These are phyloP conservation scores for Mycena capillaripes DNA, from an alignment of 768 basidiomycete species.

Conservation along the genomic window DNA sequence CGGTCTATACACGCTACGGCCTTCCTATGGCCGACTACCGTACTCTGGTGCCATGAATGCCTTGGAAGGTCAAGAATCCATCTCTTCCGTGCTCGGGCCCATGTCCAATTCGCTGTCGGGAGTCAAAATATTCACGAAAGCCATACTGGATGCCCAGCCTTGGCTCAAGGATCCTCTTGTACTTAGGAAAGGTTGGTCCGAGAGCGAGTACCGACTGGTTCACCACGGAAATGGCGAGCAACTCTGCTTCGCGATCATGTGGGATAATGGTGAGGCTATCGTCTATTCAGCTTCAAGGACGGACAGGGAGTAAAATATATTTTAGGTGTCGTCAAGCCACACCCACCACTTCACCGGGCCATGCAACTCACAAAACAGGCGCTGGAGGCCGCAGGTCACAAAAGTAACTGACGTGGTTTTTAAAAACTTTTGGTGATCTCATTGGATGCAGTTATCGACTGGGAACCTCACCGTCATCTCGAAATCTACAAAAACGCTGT, in stretches of 20 bases:
- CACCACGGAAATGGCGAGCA: constrained; percentile 60
- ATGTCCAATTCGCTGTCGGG: constrained; percentile 66
- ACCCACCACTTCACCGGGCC: constrained; percentile 67
- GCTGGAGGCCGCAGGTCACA: constrained; percentile 64
- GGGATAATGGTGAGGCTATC: constrained; percentile 55
- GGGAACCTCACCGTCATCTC: constrained; percentile 68
- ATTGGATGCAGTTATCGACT: constrained; percentile 69
- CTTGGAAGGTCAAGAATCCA: constrained; percentile 68
- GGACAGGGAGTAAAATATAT: constrained; percentile 22
- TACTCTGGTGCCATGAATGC: constrained; percentile 67
- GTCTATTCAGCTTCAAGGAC: neutral
- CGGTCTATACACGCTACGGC: constrained; percentile 71
- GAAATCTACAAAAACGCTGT: constrained; percentile 63
- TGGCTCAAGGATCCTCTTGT: constrained; percentile 70
- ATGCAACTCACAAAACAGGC: constrained; percentile 61
- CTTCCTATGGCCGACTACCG: constrained; percentile 68
- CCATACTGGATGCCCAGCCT: constrained; percentile 63
- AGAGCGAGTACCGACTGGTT: constrained; percentile 57
- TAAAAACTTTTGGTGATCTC: neutral
- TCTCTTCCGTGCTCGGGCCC: constrained; percentile 70
- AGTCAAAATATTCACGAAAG: constrained; percentile 66
- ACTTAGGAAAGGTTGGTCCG: constrained; percentile 62
- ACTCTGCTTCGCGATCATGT: constrained; percentile 66
- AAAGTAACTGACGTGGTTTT: constrained; percentile 46
- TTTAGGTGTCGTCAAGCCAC: constrained; percentile 56